Conservation (phyloP, 2,329 filamentous ascomycete genomes). For the Pseudocercospora ulei region DNA sequence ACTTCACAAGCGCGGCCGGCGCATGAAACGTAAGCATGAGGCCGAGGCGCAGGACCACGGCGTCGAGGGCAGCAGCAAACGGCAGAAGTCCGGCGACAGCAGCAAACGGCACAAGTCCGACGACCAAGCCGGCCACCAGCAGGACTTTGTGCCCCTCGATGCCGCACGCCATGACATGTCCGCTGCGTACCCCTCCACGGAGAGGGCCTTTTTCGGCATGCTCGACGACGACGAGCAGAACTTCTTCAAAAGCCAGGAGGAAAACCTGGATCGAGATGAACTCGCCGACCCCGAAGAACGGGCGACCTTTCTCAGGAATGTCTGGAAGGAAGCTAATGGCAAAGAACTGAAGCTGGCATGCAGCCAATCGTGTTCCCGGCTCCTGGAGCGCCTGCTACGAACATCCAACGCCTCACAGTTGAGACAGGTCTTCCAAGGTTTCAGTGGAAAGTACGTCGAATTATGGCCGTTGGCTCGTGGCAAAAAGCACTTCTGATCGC, state of each 20-base stretch:
- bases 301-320: conserved; percentile 55
- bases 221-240: conserved; percentile 88
- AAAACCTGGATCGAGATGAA: conserved; percentile 74
- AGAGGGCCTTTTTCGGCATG: conserved; percentile 81
- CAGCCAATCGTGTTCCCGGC: conserved; percentile 85
- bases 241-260: conserved; percentile 84
- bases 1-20: conserved; percentile 49
- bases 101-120: no score
- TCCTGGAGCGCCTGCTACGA: conserved; percentile 85
- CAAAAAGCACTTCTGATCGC: conserved; percentile 1
- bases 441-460: conserved; percentile 64
- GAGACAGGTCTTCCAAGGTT: conserved; percentile 76
- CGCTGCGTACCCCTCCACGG: conserved; percentile 36
- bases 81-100: conserved; percentile 35
- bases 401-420: conserved; percentile 70
- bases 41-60: conserved; percentile 35
- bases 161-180: conserved; percentile 22
- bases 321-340: conserved; percentile 74
- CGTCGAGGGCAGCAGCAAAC: conserved; percentile 35
- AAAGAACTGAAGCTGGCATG: conserved; percentile 95
- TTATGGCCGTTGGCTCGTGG: no score
- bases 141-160: conserved; percentile 22
- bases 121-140: conserved; percentile 34
- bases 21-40: conserved; percentile 47
- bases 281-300: conserved; percentile 62